Conservation (phyloP, 129 eudicot species). For the Flaveria trinervia region DNA sequence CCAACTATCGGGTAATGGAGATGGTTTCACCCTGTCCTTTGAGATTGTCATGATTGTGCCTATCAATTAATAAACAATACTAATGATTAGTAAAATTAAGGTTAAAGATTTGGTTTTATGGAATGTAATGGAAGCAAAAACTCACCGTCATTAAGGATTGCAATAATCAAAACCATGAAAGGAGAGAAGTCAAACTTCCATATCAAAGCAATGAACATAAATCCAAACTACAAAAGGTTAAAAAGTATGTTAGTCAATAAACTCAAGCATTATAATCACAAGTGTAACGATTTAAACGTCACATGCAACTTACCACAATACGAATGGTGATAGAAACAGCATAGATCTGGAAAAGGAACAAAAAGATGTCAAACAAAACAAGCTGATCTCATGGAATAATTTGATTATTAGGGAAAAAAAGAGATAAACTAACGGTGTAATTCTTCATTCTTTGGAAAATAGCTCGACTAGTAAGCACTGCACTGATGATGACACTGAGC, state of each 20-base stretch:
- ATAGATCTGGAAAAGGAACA: slow-evolving; percentile 61
- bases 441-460: slow-evolving; percentile 94
- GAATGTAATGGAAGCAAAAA: slow-evolving; percentile 3
- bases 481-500: slow-evolving; percentile 84
- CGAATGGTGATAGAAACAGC: slow-evolving; percentile 99
- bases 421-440: slow-evolving; percentile 55
- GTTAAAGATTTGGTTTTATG: background rate
- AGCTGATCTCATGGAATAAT: background rate
- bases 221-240: slow-evolving; percentile 68
- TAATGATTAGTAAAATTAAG: background rate
- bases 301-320: slow-evolving; percentile 85
- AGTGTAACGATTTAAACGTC: background rate
- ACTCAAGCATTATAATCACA: background rate
- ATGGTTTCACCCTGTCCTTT: slow-evolving; percentile 96
- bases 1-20: slow-evolving; percentile 98
- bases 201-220: slow-evolving; percentile 92
- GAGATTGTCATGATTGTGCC: slow-evolving; percentile 99
- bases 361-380: background rate
- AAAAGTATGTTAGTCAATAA: background rate
- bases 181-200: slow-evolving; percentile 97
- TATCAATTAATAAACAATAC: slow-evolving; percentile 16
- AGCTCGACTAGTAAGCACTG: slow-evolving; percentile 86
- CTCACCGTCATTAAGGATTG: slow-evolving; percentile 90
- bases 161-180: slow-evolving; percentile 98
- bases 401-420: background rate